Evolutionary conservation across 2,329 filamentous ascomycete genomes (phyloP).

Genomic region (Penicillium sp.): DNA sequence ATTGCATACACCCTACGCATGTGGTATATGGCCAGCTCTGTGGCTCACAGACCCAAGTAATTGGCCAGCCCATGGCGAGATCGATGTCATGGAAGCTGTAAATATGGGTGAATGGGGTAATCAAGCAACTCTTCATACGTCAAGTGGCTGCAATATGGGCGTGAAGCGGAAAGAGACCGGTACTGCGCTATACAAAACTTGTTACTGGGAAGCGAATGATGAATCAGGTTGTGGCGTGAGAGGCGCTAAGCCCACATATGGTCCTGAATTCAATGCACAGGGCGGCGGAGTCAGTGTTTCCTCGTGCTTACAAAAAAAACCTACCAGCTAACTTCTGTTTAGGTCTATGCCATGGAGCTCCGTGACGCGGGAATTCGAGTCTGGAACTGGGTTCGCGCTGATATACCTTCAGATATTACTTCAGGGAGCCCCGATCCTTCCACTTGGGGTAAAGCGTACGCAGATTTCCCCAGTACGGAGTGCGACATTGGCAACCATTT

Average conservation of each 20-base stretch:
- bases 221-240: constrained; percentile 61
- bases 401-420: constrained; percentile 55
- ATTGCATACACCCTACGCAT: constrained; percentile 61
- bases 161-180: constrained; percentile 57
- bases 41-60: constrained; percentile 62
- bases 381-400: constrained; percentile 57
- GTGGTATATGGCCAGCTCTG: constrained; percentile 64
- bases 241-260: constrained; percentile 47
- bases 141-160: constrained; percentile 52
- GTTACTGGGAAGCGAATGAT: constrained; percentile 51
- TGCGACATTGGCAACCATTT: constrained; percentile 62
- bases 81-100: constrained; percentile 60
- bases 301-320: background rate
- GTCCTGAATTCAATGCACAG: constrained; percentile 52
- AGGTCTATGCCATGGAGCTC: constrained; percentile 62
- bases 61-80: constrained; percentile 65
- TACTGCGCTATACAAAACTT: constrained; percentile 44
- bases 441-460: constrained; percentile 61
- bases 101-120: constrained; percentile 57
- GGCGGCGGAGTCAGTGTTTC: constrained; percentile 51
- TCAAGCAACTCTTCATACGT: constrained; percentile 61
- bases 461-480: constrained; percentile 63
- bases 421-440: constrained; percentile 57
- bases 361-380: constrained; percentile 61
- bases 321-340: background rate